These are phyloP conservation scores for Flaveria floridana DNA, from an alignment of 140 eudicot genomes.

Conservation along the genomic window DNA sequence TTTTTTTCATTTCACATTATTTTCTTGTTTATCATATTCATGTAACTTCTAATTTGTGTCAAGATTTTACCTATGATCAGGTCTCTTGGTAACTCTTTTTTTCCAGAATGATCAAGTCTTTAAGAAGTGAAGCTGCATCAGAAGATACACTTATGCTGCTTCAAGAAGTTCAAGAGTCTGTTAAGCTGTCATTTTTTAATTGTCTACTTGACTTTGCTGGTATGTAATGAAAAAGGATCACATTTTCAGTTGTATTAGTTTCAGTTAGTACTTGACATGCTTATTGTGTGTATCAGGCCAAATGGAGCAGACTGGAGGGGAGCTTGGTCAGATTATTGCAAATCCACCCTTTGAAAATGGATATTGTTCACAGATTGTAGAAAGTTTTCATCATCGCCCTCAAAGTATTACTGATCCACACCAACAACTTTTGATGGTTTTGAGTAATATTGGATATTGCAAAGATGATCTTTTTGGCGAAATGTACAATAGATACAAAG, in stretches of 20 bases:
- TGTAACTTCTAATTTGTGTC: constrained; percentile 2
- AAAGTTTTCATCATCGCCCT: constrained; percentile 50
- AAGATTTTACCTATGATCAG: constrained; percentile 12
- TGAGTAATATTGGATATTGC: constrained; percentile 92
- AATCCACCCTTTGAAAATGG: constrained; percentile 23
- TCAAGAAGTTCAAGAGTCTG: constrained; percentile 90
- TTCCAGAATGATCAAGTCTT: constrained; percentile 71
- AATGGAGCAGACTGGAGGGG: constrained; percentile 71
- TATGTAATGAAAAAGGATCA: constrained; percentile 31
- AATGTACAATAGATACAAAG: constrained; percentile 64
- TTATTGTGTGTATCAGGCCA: constrained; percentile 42
- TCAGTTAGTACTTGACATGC: constrained; percentile 6
- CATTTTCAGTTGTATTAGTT: not conserved
- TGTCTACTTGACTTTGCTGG: constrained; percentile 85
- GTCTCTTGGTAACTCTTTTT: not conserved
- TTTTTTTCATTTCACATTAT: not conserved
- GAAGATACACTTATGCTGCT: constrained; percentile 71
- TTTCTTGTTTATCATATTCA: constrained; percentile 1
- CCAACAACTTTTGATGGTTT: constrained; percentile 78
- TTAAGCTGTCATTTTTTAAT: constrained; percentile 71
- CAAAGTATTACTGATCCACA: constrained; percentile 65
- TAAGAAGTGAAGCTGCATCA: constrained; percentile 62
- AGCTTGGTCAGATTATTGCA: constrained; percentile 44
- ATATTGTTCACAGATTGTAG: constrained; percentile 44
- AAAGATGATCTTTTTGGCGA: constrained; percentile 83